Conservation (phyloP, 768 basidiomycete genomes). For the Lactarius trivialis region DNA sequence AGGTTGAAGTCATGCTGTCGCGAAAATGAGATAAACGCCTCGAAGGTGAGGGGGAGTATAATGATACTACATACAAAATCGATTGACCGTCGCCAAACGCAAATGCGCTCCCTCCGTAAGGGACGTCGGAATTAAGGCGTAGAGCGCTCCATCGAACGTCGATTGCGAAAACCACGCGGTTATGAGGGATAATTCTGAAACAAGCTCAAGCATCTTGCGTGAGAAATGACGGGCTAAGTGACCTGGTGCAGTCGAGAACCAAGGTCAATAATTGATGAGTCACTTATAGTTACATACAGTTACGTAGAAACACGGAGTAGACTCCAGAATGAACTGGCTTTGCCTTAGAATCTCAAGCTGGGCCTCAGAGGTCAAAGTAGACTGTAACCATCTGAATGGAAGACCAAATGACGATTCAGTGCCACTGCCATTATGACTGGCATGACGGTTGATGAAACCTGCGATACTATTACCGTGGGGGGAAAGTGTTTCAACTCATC, state of each 20-base stretch:
- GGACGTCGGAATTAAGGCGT: not conserved
- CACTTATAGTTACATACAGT: not conserved
- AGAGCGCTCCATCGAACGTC: not conserved
- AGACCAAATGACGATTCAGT: no score
- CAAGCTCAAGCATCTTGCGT: not conserved
- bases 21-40: not conserved
- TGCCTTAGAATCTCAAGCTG: not conserved
- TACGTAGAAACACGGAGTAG: not conserved
- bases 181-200: not conserved
- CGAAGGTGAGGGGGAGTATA: slow-evolving; percentile 9
- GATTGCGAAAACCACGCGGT: not conserved
- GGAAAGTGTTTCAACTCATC: no score
- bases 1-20: not conserved
- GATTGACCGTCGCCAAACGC: no score
- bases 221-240: not conserved
- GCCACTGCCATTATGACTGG: not conserved
- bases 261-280: not conserved
- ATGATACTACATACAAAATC: not conserved
- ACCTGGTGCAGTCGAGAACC: not conserved
- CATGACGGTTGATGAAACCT: not conserved
- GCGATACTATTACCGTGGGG: no score
- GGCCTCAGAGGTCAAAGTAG: not conserved
- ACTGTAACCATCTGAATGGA: not conserved
- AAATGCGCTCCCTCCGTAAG: not conserved
- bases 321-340: not conserved